Evolutionary conservation across 192 early-diverging fungal species (phyloP), one percentile per base, ranked within the genome.

Genomic region (Coemansia sp.): DNA sequence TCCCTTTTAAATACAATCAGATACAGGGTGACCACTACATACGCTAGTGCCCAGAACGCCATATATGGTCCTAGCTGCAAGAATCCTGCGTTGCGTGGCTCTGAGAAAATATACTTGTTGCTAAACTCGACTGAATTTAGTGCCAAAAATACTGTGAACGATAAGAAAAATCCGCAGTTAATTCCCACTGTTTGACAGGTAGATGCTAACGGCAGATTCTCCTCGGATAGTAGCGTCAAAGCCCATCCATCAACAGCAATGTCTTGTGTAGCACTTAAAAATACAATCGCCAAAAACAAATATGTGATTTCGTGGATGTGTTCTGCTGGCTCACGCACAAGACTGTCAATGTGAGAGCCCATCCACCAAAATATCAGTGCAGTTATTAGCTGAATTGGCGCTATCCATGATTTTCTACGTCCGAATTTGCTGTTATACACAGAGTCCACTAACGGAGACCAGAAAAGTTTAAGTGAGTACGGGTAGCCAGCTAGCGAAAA

Each of bases 371-470:
- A 91, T 67, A 91, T 66, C 1, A 90, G 14, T 7, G 92, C 95
- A 8, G 91, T 89, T 31, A 94, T 70, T 6, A 93, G 80, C 76
- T 99, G 97, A 64, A 99, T 97, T 21, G 97, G 97, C n/a, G 97
- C 87, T 51, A 99, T 97, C 97, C 97, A 99, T 54, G 90, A 91
- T 76, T 99, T 99, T 71, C 97, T 79, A 14, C 95, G 86, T 20
- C 97, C 97, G 63, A 99, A 69, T 30, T 75, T 79, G 54, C 88
- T 88, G 60, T 85, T 87, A 65, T 91, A 99, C 59, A 92, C 70
- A 3, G 94, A 90, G 71, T 99, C 97, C 4, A 99, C 94, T 50
- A 98, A 90, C 5, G 96, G 96, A 14, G 95, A 97, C 96, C 96
- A 98, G 39, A 98, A 83, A 25, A 98, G 88, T 84, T 99, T 99